phyloP scores from a whole-genome alignment of 768 basidiomycete species.

The Cantharellus anzutake region DNA sequence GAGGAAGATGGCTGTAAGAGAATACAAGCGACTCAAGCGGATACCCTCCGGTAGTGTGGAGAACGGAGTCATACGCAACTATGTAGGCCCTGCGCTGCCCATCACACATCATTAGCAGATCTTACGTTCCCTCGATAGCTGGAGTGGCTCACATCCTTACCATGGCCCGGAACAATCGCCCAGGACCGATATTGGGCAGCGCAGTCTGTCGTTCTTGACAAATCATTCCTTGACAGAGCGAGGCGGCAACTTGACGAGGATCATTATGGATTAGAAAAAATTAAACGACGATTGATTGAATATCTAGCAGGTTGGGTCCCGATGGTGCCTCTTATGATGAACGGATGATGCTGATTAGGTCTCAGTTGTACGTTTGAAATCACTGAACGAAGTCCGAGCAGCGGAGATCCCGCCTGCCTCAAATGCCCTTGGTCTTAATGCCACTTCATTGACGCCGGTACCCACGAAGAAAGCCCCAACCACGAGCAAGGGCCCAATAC shows the following conservation, averaged over 20 bases:
- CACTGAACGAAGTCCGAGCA: not conserved
- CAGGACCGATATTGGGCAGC: conserved; percentile 17
- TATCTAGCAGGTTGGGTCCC: conserved; percentile 38
- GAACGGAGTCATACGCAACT: conserved; percentile 71
- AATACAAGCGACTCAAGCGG: conserved; percentile 67
- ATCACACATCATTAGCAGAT: conserved; percentile 8
- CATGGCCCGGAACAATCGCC: conserved; percentile 32
- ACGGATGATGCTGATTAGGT: no score
- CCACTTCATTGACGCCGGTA: not conserved
- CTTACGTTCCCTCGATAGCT: conserved; percentile 28
- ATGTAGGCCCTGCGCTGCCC: conserved; percentile 28
- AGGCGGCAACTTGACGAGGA: conserved; percentile 71
- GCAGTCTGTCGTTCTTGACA: conserved; percentile 27
- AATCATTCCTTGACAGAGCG: conserved; percentile 46
- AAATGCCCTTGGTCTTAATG: not conserved
- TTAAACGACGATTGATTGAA: conserved; percentile 82
- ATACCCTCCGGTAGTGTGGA: conserved; percentile 86
- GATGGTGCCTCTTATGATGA: conserved; percentile 37
- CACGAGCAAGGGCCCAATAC: conserved; percentile 40
- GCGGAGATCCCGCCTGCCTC: not conserved
- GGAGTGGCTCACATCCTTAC: conserved; percentile 75
- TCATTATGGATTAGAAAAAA: conserved; percentile 81
- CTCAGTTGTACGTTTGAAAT: not conserved
- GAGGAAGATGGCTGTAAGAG: conserved; percentile 59
- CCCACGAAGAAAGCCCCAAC: not conserved